These are phyloP conservation scores for Alloteropsis semialata DNA, from an alignment of 176 grass and related monocot species.

Conservation along the genomic window DNA sequence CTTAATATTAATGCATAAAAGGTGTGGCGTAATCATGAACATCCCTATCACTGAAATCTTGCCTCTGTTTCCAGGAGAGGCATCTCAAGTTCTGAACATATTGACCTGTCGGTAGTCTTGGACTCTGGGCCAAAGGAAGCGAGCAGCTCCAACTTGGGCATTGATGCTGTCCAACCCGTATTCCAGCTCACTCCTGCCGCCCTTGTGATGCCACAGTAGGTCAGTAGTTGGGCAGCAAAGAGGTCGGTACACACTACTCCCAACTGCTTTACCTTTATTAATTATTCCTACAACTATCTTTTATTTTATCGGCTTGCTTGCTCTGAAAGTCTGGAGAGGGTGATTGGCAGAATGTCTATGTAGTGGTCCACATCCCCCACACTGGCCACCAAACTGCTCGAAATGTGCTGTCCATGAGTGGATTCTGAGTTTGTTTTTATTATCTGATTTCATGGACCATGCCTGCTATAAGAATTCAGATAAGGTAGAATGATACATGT, in stretches of 20 bases:
- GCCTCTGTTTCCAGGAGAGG: background rate
- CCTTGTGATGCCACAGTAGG: background rate
- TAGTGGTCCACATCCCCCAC: constrained; percentile 2
- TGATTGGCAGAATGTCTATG: constrained; percentile 13
- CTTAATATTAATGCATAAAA: background rate
- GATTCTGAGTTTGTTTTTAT: background rate
- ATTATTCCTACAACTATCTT: background rate
- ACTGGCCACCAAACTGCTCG: background rate
- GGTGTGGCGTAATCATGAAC: background rate
- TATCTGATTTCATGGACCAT: constrained; percentile 19
- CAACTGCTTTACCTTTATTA: constrained; percentile 22
- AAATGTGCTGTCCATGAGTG: constrained; percentile 20
- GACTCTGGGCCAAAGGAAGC: constrained; percentile 8
- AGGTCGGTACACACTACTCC: background rate
- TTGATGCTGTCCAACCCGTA: constrained; percentile 30
- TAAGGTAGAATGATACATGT: background rate
- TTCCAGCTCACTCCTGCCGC: constrained; percentile 10
- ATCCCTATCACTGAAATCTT: background rate
- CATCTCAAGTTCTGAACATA: background rate
- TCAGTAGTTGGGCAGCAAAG: background rate
- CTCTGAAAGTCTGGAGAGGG: background rate
- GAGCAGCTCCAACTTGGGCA: constrained; percentile 19
- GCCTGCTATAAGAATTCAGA: background rate
- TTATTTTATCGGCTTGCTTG: constrained; percentile 26
- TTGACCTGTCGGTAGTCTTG: background rate